Percentiles rank a stretch among this genome's conserved stretches.
Conservation (phyloP, 2,329 filamentous ascomycete genomes). For the Macrophomina tecta region DNA sequence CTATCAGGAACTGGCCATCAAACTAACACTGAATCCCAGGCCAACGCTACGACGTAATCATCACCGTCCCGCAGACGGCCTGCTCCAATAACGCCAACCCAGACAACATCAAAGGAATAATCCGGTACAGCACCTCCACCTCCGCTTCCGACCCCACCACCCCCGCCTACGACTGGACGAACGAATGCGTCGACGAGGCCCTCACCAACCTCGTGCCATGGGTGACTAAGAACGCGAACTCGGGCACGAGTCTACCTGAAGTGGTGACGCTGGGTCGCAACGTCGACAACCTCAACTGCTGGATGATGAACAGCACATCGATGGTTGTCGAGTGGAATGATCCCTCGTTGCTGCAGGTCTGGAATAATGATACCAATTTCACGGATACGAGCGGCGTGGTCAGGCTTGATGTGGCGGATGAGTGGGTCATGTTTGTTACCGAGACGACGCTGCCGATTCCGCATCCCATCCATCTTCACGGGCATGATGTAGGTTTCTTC, state of each 20-base stretch:
- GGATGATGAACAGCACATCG: conserved; percentile 46
- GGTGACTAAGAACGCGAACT: conserved; percentile 35
- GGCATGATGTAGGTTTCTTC: conserved; percentile 40
- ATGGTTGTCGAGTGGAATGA: conserved; percentile 45
- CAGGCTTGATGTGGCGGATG: conserved; percentile 42
- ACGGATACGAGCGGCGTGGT: conserved; percentile 33
- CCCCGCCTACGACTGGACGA: neutral
- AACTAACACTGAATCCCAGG: conserved; percentile 31
- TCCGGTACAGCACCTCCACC: conserved; percentile 15
- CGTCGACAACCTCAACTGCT: conserved; percentile 42
- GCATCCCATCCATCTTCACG: conserved; percentile 49
- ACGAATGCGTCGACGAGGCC: conserved; percentile 19
- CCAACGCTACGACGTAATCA: conserved; percentile 49
- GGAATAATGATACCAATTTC: conserved; percentile 35
- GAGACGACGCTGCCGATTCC: conserved; percentile 40
- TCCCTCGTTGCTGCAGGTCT: conserved; percentile 46
- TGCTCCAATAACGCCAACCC: conserved; percentile 15
- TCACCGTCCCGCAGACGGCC: conserved; percentile 32
- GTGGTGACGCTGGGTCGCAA: conserved; percentile 14
- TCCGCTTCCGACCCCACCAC: neutral
- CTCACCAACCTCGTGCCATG: conserved; percentile 44
- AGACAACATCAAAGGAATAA: conserved; percentile 26
- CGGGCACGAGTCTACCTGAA: conserved; percentile 12
- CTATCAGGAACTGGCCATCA: too few species aligned
- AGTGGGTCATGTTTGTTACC: conserved; percentile 18